These are phyloP conservation scores for Nannochloris sp. DNA, from an alignment of 139 green algal genomes.

Conservation along the genomic window DNA sequence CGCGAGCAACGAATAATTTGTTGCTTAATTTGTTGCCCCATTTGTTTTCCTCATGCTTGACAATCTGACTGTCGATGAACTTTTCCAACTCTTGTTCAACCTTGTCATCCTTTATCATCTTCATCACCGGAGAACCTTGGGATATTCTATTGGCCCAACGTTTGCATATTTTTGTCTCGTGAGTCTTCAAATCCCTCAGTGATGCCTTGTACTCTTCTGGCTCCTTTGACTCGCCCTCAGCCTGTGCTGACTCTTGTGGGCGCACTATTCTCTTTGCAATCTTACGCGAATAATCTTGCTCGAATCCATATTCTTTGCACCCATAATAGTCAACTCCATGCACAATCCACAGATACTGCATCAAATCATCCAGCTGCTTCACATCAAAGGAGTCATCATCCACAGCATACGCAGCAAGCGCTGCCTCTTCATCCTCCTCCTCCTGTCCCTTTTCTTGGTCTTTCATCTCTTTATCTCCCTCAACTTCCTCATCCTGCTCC, in stretches of 20 bases:
- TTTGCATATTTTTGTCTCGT: background rate
- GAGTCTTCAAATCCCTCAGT: background rate
- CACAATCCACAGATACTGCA: conserved; percentile 86
- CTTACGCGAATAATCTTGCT: conserved; percentile 7
- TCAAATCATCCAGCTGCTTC: conserved; percentile 58
- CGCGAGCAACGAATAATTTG: conserved; percentile 76
- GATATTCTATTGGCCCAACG: background rate
- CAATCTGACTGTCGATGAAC: conserved; percentile 63
- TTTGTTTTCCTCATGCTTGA: conserved; percentile 67
- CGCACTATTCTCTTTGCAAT: conserved; percentile 12
- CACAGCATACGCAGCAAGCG: conserved; percentile 1
- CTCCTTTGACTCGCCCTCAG: background rate
- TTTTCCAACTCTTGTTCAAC: conserved; percentile 43
- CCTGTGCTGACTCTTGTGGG: background rate
- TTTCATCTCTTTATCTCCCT: background rate
- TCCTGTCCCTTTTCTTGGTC: conserved; percentile 13
- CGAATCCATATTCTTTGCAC: conserved; percentile 24
- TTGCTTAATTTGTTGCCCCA: conserved; percentile 65
- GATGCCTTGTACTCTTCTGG: background rate
- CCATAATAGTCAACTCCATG: conserved; percentile 87
- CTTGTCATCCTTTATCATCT: conserved; percentile 38
- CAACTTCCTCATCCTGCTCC: conserved; percentile 11
- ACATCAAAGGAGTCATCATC: conserved; percentile 10
- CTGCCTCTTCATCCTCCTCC: conserved; percentile 12
- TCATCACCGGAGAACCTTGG: conserved; percentile 46